Evolutionary conservation across 805 yeast genomes (phyloP).

Genomic region (Candida maesae): DNA sequence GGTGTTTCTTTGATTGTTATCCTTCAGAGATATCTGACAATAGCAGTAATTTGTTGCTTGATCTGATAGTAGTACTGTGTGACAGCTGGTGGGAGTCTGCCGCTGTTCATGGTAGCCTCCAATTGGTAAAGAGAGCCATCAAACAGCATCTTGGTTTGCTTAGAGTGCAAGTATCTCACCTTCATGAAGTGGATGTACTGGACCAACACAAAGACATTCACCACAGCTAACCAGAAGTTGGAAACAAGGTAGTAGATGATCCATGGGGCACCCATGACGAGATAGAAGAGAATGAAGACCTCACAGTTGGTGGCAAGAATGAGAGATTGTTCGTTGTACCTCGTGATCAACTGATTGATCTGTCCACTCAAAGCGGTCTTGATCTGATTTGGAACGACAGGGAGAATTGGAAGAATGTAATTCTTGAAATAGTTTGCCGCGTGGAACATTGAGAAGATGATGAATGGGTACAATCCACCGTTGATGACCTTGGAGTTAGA

Average conservation of each 20-base stretch:
- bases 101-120: constrained; percentile 34
- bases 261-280: constrained; percentile 39
- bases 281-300: constrained; percentile 37
- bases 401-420: constrained; percentile 48
- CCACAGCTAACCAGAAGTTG: constrained; percentile 26
- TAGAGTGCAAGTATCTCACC: constrained; percentile 54
- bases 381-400: constrained; percentile 26
- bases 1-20: too few relatives aligned
- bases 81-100: constrained; percentile 33
- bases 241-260: constrained; percentile 34
- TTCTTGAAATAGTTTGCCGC: constrained; percentile 54
- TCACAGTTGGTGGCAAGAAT: constrained; percentile 45
- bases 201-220: constrained; percentile 37
- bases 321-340: constrained; percentile 41
- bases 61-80: constrained; percentile 13
- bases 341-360: too few relatives aligned
- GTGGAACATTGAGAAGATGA: constrained; percentile 63
- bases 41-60: constrained; percentile 19
- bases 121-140: constrained; percentile 42
- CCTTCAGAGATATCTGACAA: too few relatives aligned
- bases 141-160: constrained; percentile 48
- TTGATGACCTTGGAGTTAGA: constrained; percentile 37
- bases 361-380: too few relatives aligned
- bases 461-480: constrained; percentile 56
- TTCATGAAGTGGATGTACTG: constrained; percentile 54